Evolutionary conservation across 2,329 filamentous ascomycete genomes (phyloP).

Genomic region (Stachybotrys chartarum): DNA sequence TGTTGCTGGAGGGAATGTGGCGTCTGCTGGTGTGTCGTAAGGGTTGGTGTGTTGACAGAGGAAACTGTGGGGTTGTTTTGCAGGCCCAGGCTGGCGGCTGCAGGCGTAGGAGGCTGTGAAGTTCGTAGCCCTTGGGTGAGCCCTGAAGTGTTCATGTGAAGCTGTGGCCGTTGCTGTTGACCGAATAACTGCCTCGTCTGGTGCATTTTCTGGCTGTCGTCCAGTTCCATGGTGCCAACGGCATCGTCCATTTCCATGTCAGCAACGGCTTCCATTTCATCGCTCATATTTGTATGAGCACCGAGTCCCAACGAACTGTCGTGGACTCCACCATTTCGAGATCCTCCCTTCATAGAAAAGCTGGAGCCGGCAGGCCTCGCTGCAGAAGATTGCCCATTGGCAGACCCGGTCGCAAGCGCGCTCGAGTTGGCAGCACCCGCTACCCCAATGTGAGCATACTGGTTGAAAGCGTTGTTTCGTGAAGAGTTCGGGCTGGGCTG

Average conservation of each 20-base stretch:
- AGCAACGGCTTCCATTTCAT: slow-evolving; percentile 78
- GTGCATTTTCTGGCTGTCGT: slow-evolving; percentile 58
- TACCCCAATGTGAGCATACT: slow-evolving; percentile 28
- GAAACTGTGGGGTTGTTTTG: slow-evolving; percentile 95
- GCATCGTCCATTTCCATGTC: slow-evolving; percentile 97
- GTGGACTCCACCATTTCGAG: slow-evolving; percentile 16
- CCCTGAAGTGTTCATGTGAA: slow-evolving; percentile 76
- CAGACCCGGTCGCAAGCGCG: slow-evolving; percentile 20
- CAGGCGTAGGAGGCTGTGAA: slow-evolving; percentile 81
- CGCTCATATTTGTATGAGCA: slow-evolving; percentile 29
- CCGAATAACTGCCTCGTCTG: slow-evolving; percentile 64
- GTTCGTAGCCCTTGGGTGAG: slow-evolving; percentile 71
- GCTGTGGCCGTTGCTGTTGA: slow-evolving; percentile 57
- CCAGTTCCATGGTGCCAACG: slow-evolving; percentile 57
- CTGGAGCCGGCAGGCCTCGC: slow-evolving; percentile 19
- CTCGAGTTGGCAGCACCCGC: slow-evolving; percentile 23
- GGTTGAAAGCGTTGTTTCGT: slow-evolving; percentile 32
- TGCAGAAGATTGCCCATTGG: slow-evolving; percentile 20
- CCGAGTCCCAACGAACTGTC: slow-evolving; percentile 33
- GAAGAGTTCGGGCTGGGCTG: slow-evolving; percentile 46
- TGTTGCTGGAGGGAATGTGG: slow-evolving; percentile 48
- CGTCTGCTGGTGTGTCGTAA: slow-evolving; percentile 67
- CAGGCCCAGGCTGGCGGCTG: slow-evolving; percentile 67
- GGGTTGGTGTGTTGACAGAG: slow-evolving; percentile 89
- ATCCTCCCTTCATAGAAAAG: slow-evolving; percentile 34